phyloP scores from a whole-genome alignment of 106 monocot species.

The Triglochin maritima region DNA sequence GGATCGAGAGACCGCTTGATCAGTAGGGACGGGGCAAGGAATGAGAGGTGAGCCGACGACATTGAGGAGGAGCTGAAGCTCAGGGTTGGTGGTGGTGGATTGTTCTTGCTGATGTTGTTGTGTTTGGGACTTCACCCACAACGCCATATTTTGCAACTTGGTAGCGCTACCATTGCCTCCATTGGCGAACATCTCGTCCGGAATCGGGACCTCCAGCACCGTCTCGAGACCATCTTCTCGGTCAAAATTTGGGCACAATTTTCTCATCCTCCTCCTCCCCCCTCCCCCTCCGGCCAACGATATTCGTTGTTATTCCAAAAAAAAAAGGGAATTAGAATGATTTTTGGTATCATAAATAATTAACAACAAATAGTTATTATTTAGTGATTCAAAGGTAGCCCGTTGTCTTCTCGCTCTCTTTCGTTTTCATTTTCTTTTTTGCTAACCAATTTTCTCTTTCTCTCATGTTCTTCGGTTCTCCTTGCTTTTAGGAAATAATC shows the following conservation, averaged over 20 bases:
- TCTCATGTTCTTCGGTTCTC: too few relatives aligned
- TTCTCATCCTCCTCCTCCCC: constrained; percentile 39
- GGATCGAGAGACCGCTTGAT: constrained; percentile 47
- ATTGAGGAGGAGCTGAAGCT: constrained; percentile 75
- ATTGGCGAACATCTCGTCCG: constrained; percentile 66
- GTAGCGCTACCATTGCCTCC: not conserved
- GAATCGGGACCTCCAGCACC: constrained; percentile 85
- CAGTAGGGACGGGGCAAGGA: constrained; percentile 58
- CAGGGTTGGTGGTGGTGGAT: constrained; percentile 32
- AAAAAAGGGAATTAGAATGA: too few relatives aligned
- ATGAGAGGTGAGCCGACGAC: constrained; percentile 83
- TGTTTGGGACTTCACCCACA: constrained; percentile 46
- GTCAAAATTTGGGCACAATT: constrained; percentile 69
- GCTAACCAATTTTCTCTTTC: too few relatives aligned
- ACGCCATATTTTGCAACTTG: constrained; percentile 33
- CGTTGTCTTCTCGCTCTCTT: too few relatives aligned
- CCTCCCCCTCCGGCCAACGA: too few relatives aligned
- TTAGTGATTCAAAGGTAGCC: too few relatives aligned
- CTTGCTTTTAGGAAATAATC: too few relatives aligned
- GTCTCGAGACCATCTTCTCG: constrained; percentile 74
- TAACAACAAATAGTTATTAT: too few relatives aligned
- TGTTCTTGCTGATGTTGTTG: not conserved
- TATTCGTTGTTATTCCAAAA: too few relatives aligned
- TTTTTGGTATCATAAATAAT: too few relatives aligned
- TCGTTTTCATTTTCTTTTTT: too few relatives aligned